Conservation (phyloP, 768 basidiomycete species). For the Suillus placidus region DNA sequence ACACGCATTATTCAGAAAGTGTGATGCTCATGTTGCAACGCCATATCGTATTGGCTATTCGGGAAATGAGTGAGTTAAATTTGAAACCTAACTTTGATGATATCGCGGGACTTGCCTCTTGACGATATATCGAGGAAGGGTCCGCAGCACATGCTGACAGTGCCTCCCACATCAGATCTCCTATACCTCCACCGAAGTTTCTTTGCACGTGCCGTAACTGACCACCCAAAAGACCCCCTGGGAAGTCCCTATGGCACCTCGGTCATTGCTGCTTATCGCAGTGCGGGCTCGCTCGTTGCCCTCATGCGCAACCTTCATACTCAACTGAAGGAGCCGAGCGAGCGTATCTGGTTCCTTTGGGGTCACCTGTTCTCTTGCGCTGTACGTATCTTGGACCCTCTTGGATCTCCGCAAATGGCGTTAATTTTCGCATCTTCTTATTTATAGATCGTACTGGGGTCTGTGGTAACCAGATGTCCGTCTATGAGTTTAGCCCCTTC, state of each 20-base stretch:
- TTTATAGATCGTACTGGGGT: slow-evolving; percentile 63
- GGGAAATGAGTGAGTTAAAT: slow-evolving; percentile 62
- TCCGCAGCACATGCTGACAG: slow-evolving; percentile 20
- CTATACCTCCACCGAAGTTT: slow-evolving; percentile 74
- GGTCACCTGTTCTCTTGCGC: slow-evolving; percentile 60
- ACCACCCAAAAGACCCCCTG: slow-evolving; percentile 73
- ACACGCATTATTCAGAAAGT: slow-evolving; percentile 39
- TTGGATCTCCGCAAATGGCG: slow-evolving; percentile 15
- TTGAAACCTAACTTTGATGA: neutral
- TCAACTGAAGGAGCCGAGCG: slow-evolving; percentile 63
- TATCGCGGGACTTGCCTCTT: neutral
- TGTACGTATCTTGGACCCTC: slow-evolving; percentile 41
- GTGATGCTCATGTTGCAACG: slow-evolving; percentile 57
- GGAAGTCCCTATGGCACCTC: slow-evolving; percentile 74
- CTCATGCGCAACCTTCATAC: slow-evolving; percentile 69
- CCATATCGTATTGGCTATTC: slow-evolving; percentile 68
- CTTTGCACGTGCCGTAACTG: slow-evolving; percentile 72
- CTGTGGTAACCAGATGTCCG: slow-evolving; percentile 76
- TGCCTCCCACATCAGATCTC: slow-evolving; percentile 46
- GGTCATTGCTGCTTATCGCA: slow-evolving; percentile 74
- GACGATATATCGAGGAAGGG: slow-evolving; percentile 1
- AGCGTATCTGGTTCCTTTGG: slow-evolving; percentile 63
- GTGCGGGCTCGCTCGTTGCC: slow-evolving; percentile 70
- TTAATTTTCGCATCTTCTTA: slow-evolving; percentile 7
- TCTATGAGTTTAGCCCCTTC: slow-evolving; percentile 80